These are phyloP conservation scores for Flaveria trinervia DNA, from an alignment of 129 eudicot genomes.

Conservation along the genomic window DNA sequence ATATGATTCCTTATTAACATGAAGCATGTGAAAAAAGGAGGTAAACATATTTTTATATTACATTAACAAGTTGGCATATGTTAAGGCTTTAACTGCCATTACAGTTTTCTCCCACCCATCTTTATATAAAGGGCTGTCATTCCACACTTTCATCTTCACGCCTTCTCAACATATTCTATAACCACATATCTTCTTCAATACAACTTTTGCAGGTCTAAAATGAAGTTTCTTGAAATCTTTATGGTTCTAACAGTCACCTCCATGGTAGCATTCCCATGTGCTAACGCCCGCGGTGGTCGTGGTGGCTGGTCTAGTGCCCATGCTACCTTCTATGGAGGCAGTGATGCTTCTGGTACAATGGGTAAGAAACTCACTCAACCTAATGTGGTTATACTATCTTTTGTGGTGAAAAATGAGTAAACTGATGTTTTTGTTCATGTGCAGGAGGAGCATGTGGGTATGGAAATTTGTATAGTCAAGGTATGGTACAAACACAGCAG, in stretches of 20 bases:
- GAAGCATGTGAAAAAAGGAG: slow-evolving; percentile 43
- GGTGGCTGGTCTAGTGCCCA: slow-evolving; percentile 38
- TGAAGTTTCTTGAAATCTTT: slow-evolving; percentile 34
- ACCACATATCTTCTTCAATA: slow-evolving; percentile 24
- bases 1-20: slow-evolving; percentile 39
- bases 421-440: background rate
- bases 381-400: slow-evolving; percentile 5
- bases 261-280: slow-evolving; percentile 31
- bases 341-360: slow-evolving; percentile 47
- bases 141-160: slow-evolving; percentile 34
- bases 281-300: background rate
- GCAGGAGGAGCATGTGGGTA: slow-evolving; percentile 71
- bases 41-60: slow-evolving; percentile 34
- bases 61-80: slow-evolving; percentile 37
- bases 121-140: slow-evolving; percentile 36
- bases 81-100: slow-evolving; percentile 43
- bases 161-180: slow-evolving; percentile 26
- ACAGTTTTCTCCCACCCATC: slow-evolving; percentile 23
- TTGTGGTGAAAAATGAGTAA: background rate
- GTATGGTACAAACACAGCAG: slow-evolving; percentile 64
- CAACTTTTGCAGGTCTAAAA: slow-evolving; percentile 23
- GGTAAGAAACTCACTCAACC: slow-evolving; percentile 30
- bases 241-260: slow-evolving; percentile 24
- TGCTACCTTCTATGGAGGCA: slow-evolving; percentile 39
- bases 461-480: slow-evolving; percentile 62